Evolutionary conservation across 163 green algal genomes (phyloP), one percentile per base, ranked within the genome.

Genomic region (Prototheca wickerhamii): DNA sequence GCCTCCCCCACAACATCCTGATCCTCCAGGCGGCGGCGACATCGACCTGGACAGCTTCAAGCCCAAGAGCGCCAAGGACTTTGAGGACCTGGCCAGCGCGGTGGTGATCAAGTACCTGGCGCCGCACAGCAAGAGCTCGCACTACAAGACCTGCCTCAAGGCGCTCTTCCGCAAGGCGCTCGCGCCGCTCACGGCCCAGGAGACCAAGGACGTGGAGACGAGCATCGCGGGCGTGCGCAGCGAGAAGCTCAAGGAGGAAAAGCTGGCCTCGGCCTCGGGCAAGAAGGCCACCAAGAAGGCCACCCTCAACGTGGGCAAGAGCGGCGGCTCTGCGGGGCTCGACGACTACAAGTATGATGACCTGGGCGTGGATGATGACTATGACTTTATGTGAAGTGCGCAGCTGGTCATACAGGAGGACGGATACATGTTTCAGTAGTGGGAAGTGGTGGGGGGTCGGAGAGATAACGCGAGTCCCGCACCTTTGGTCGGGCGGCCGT

Each of bases 171-270:
- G 81, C 60, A 35, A 50, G 4, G 72, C 76, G 4, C 64, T 82
- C 28, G 64, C 58, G 29, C 65, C 70, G 8, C 31, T 77, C n/a
- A 34, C 58, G 53, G 61, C 63, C 25, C 20, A 63, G 82, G 63
- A 92, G 46, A 71, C 78, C n/a, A 92, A 94, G 67, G 87, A 94
- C 61, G 60, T 95, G 31, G 87, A 95, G 69, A 83, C 79, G 0
- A 66, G 33, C 1, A 54, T 87, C 25, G 82, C 80, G 29, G 76
- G 77, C 31, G 65, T 93, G 12, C 76, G 87, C 28, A 50, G 65
- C 0, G 87, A 95, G 17, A 92, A 90, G 62, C 20, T 88, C 10
- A 95, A 93, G 72, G 84, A 83, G 32, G 78, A 93, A 64, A 76
- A 84, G 50, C 82, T 77, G n/a, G 80, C 70, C 20, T 42, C 35